Conservation (phyloP, 495 filamentous ascomycete genomes). For the Penicillium manginii region DNA sequence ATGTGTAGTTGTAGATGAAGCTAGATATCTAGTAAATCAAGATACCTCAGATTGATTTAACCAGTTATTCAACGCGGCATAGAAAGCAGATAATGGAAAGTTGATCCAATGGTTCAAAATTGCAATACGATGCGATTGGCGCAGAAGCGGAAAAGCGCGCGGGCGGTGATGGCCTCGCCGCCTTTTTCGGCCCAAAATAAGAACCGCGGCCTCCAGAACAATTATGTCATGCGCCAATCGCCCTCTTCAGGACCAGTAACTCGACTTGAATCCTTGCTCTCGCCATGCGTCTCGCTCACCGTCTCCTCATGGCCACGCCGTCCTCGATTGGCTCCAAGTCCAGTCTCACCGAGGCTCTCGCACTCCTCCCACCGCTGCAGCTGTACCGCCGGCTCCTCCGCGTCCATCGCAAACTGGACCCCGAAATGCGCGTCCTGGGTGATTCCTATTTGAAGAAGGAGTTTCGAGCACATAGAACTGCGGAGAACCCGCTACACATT, state of each 20-base stretch:
- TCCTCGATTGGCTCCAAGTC: slow-evolving; percentile 51
- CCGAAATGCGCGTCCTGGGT: slow-evolving; percentile 77
- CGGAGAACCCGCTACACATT: slow-evolving; percentile 92
- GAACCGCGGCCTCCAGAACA: slow-evolving; percentile 18
- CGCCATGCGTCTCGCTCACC: slow-evolving; percentile 39
- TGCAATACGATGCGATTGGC: background rate
- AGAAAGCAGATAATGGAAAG: background rate
- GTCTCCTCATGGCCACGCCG: slow-evolving; percentile 51
- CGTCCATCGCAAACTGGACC: slow-evolving; percentile 78
- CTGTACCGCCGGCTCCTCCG: slow-evolving; percentile 88
- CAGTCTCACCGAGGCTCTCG: slow-evolving; percentile 63
- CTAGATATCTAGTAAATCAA: too few relatives aligned
- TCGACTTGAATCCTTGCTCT: slow-evolving; percentile 13
- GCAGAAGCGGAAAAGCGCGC: slow-evolving; percentile 2
- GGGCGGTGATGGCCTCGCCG: slow-evolving; percentile 25
- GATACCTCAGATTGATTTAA: too few relatives aligned
- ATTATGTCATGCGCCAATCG: slow-evolving; percentile 34
- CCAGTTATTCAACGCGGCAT: background rate
- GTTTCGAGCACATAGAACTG: slow-evolving; percentile 76
- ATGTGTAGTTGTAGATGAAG: too few relatives aligned
- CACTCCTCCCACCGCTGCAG: slow-evolving; percentile 86
- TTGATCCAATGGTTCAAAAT: background rate
- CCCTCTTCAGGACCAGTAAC: background rate
- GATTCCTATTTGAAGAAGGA: slow-evolving; percentile 92
- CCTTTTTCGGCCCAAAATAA: slow-evolving; percentile 22